Percentiles rank a stretch among this genome's conserved stretches.
phyloP scores from a whole-genome alignment of 2,329 filamentous ascomycete genomes.

The Dryadomyces sulphureus region DNA sequence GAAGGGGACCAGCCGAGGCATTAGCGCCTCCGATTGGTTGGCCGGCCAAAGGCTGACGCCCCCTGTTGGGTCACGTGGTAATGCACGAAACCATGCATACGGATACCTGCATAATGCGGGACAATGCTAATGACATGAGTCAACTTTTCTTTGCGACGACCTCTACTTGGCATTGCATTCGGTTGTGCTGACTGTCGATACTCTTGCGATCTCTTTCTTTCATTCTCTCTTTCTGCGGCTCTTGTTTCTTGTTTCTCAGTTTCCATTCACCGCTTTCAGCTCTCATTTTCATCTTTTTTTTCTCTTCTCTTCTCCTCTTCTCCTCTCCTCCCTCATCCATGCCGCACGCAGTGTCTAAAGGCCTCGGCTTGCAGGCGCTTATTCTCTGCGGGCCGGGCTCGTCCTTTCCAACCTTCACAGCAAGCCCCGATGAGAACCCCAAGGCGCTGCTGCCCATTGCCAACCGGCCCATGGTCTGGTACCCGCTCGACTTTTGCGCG shows the following conservation, averaged over 20 bases:
- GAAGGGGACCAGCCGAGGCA: not conserved
- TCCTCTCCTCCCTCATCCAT: slow-evolving; percentile 26
- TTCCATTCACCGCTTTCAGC: too few relatives aligned
- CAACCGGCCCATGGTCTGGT: slow-evolving; percentile 82
- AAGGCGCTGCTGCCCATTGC: slow-evolving; percentile 73
- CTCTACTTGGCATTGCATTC: too few relatives aligned
- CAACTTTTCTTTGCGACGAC: too few relatives aligned
- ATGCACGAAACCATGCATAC: not conserved
- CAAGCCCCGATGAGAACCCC: slow-evolving; percentile 63
- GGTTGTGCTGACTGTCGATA: too few relatives aligned
- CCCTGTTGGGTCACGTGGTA: not conserved
- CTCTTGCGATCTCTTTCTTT: too few relatives aligned
- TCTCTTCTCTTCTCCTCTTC: too few relatives aligned
- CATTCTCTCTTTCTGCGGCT: too few relatives aligned
- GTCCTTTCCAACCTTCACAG: slow-evolving; percentile 70
- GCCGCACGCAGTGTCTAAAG: slow-evolving; percentile 56
- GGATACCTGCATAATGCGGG: not conserved
- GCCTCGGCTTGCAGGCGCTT: slow-evolving; percentile 69
- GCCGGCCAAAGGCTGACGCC: not conserved
- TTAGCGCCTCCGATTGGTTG: slow-evolving; percentile 1
- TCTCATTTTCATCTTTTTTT: not conserved
- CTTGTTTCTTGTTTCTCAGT: not conserved
- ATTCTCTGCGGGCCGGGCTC: slow-evolving; percentile 74
- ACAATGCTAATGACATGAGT: not conserved
- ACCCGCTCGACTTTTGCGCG: slow-evolving; percentile 74